Evolutionary conservation across 1,284 basidiomycete species (phyloP), one percentile per base, ranked within the genome.

Genomic region (Mycosarcoma maydis): DNA sequence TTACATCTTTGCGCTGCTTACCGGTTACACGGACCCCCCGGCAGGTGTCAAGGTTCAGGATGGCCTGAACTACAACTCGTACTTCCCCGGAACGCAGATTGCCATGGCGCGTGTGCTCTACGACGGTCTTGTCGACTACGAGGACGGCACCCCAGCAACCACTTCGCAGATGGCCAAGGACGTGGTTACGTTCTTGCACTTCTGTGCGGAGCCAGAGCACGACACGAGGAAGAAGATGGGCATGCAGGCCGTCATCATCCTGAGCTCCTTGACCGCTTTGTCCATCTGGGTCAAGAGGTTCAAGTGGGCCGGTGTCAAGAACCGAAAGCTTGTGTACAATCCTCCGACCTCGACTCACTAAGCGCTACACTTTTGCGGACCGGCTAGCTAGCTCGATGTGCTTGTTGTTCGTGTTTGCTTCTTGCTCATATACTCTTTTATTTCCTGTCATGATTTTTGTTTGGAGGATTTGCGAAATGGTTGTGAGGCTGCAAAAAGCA

Each of bases 91-190:
- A 62, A 79, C 78, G 80, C 92, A 93, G 76, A 98, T 99, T 72
- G 92, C 91, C 80, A 99, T 98, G 96, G 95, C 93, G 47, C 92
- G 95, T 83, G 89, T 97, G 19, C 86, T 99, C 69, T 98, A 92
- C 82, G 94, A 98, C 80, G 94, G 76, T 29, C 71, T 82, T 47
- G 80, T 81, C 20, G 80, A 81, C 73, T 81, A 80, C 76, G 77
- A 77, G 34, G 80, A 81, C 49, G 92, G 92, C 53, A 98, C 96
- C 6, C 93, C 95, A 10, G 92, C 95, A 11, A 98, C 95, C 44
- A 91, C 94, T 10, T 92, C 92, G n/a, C 96, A 98, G 84, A 95
- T 98, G 94, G 94, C 96, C 75, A 98, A 98, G 88, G 96, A 99
- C 80, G 94, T 99, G 46, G 88, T 89, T 36, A 92, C 91, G 3